Evolutionary conservation across 2,329 filamentous ascomycete genomes (phyloP).

Genomic region (Exophiala xenobiotica): DNA sequence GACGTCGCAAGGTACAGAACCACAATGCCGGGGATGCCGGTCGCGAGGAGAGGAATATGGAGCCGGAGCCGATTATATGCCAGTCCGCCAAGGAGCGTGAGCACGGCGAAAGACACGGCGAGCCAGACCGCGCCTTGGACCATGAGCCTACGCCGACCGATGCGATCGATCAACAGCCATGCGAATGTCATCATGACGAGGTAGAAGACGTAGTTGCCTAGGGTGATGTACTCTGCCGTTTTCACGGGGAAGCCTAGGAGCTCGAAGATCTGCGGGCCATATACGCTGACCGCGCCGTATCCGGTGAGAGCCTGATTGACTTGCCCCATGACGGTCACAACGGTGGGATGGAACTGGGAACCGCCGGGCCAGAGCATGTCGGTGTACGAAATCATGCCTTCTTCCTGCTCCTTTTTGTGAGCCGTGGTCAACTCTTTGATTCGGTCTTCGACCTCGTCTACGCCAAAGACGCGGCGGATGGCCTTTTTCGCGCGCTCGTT

Average conservation of each 20-base stretch:
- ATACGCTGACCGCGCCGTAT: conserved; percentile 61
- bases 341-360: conserved; percentile 59
- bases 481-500: conserved; percentile 53
- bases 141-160: conserved; percentile 34
- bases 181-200: conserved; percentile 62
- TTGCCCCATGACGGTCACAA: conserved; percentile 63
- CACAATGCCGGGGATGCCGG: conserved; percentile 31
- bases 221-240: conserved; percentile 56
- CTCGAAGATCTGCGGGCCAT: conserved; percentile 64
- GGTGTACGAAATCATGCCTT: conserved; percentile 49
- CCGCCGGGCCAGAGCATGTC: conserved; percentile 59
- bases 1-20: conserved; percentile 39
- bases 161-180: conserved; percentile 55
- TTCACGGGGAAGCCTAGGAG: conserved; percentile 56
- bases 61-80: conserved; percentile 26
- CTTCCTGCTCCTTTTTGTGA: conserved; percentile 51
- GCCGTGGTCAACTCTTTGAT: conserved; percentile 32
- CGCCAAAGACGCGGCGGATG: conserved; percentile 51
- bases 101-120: conserved; percentile 31
- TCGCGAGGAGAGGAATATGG: conserved; percentile 28
- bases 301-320: conserved; percentile 60
- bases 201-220: conserved; percentile 62
- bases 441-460: conserved; percentile 49
- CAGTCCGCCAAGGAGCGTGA: conserved; percentile 33
- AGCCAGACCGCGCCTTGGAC: conserved; percentile 31